Conservation (phyloP, 495 filamentous ascomycete species). For the Penicillium egyptiacum region DNA sequence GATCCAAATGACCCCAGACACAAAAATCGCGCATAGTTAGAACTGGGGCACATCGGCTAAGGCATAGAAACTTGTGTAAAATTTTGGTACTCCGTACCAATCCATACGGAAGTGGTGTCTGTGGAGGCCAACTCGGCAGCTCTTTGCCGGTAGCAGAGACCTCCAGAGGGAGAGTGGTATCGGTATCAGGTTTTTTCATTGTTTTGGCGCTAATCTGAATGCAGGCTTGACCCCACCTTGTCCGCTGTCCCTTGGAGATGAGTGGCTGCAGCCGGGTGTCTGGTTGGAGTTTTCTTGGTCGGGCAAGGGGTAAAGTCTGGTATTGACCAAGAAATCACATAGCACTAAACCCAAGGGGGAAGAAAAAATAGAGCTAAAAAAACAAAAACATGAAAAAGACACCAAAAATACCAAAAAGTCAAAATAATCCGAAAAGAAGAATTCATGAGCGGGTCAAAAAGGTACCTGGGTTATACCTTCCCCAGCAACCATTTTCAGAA, state of each 20-base stretch:
- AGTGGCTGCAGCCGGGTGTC: constrained; percentile 10
- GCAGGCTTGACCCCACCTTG: constrained; percentile 4
- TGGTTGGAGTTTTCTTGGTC: constrained; percentile 10
- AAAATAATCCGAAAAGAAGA: constrained; percentile 5
- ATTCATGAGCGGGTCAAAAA: not conserved
- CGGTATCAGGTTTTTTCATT: not conserved
- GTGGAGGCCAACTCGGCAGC: constrained; percentile 16
- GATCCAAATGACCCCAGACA: constrained; percentile 5
- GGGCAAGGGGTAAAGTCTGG: constrained; percentile 17
- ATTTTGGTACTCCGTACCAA: not conserved
- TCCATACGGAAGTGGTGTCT: not conserved
- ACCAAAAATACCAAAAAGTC: constrained; percentile 1
- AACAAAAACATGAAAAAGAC: not conserved
- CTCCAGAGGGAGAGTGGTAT: constrained; percentile 4
- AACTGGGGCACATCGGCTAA: constrained; percentile 20
- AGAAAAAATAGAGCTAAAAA: constrained; percentile 7
- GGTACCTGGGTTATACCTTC: constrained; percentile 10
- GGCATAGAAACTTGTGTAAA: constrained; percentile 2
- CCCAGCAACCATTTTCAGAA: constrained; percentile 12
- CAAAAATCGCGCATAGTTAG: constrained; percentile 37
- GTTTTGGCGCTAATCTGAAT: constrained; percentile 7
- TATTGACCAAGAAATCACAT: constrained; percentile 7
- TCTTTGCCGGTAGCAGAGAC: constrained; percentile 9
- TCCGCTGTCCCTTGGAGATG: not conserved
- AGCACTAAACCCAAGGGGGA: not conserved